phyloP scores from a whole-genome alignment of 306 rosid genomes.

The Cucurbita pepo region DNA sequence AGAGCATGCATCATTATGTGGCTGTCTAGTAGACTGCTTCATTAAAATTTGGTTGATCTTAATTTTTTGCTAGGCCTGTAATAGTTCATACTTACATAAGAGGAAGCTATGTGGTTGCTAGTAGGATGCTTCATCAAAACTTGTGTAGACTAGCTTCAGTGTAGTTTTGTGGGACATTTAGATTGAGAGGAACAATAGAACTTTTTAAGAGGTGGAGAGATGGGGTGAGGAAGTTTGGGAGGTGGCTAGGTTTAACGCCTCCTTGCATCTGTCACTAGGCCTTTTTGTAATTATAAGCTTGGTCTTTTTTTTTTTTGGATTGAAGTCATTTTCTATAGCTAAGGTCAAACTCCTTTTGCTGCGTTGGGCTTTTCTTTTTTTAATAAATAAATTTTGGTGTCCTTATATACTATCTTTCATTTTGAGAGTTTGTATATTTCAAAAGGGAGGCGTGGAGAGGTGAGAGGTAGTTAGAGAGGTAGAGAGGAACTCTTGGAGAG shows the following conservation, averaged over 20 bases:
- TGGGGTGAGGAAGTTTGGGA: not conserved
- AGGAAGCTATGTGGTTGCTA: not conserved
- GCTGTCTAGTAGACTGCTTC: not conserved
- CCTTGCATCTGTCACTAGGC: not conserved
- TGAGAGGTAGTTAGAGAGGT: not conserved
- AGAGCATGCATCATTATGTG: not conserved
- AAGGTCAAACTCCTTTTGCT: no score
- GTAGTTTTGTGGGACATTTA: not conserved
- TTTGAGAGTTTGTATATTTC: not conserved
- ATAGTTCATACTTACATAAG: not conserved
- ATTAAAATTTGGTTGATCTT: conserved; percentile 4
- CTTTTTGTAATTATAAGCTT: not conserved
- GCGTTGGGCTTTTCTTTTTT: not conserved
- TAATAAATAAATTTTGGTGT: not conserved
- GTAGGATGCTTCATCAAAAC: not conserved
- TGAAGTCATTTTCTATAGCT: no score
- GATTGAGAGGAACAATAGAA: not conserved
- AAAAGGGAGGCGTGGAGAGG: not conserved
- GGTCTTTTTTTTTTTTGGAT: not conserved
- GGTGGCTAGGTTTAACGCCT: not conserved
- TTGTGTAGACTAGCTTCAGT: not conserved
- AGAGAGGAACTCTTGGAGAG: not conserved
- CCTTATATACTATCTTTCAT: not conserved
- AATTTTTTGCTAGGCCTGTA: not conserved
- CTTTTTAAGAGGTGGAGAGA: not conserved